phyloP scores from a whole-genome alignment of 2,329 filamentous ascomycete genomes.

The Ophiocordyceps camponoti-saundersi region DNA sequence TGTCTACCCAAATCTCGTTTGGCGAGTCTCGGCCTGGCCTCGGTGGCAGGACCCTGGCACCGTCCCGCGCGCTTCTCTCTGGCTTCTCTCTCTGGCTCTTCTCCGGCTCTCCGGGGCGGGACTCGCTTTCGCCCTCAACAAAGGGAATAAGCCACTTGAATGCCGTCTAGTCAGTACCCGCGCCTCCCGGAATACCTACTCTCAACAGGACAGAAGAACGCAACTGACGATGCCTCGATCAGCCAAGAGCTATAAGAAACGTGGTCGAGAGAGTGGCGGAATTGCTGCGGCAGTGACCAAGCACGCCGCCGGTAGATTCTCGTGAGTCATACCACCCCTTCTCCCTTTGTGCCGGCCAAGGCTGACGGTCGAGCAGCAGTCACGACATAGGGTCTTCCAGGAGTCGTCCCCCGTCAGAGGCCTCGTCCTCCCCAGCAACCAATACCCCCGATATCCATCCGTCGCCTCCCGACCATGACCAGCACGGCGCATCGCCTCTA shows the following conservation, averaged over 20 bases:
- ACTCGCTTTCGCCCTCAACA: background rate
- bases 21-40: background rate
- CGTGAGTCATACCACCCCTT: conserved; percentile 19
- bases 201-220: background rate
- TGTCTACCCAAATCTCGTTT: no score
- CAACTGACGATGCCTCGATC: conserved; percentile 6
- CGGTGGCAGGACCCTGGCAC: background rate
- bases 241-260: conserved; percentile 36
- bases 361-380: conserved; percentile 8
- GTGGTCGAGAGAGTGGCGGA: conserved; percentile 35
- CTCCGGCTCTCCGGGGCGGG: background rate
- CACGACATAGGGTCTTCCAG: conserved; percentile 15
- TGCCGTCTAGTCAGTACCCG: background rate
- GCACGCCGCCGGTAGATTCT: conserved; percentile 32
- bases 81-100: background rate
- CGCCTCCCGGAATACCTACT: background rate
- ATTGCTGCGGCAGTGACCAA: conserved; percentile 36
- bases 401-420: conserved; percentile 21
- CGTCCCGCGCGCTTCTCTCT: background rate
- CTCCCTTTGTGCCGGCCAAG: conserved; percentile 3
- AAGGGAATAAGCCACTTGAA: background rate
- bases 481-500: conserved; percentile 25
- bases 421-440: conserved; percentile 24
- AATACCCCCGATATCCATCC: conserved; percentile 28
- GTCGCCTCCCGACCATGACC: conserved; percentile 23